Base-by-base conservation (phyloP, 1,284 basidiomycete genomes). In the Apiotrichum gamsii region DNA sequence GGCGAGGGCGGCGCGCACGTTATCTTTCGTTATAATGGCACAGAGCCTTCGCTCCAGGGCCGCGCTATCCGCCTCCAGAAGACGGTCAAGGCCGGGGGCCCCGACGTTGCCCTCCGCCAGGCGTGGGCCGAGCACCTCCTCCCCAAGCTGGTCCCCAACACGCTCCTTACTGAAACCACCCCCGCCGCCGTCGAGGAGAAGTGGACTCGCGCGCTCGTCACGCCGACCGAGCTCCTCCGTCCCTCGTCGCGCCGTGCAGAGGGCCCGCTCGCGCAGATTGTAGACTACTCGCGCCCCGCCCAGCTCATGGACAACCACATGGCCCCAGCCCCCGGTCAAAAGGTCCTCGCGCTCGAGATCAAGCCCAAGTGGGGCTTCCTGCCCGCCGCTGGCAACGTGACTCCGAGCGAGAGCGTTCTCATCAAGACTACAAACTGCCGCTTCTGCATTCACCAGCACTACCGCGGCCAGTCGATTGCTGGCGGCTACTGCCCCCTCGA, bases 321-420 rank as follows among this genome's bases (percentile, higher is more conserved):
- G 13, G 80, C 82, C 11, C 75, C 15, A 39, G 40, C 42, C 19
- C 40, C 34, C 15, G 51, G 48, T 16, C 43, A 57, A 21, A 55
- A 43, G 35, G 54, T 64, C 28, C 71, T 87, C 40, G 80, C 84
- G 5, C 77, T 91, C 10, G 90, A 94, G 72, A 88, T 94, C 71
- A 94, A 95, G 90, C 90, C 90, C 36, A 95, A 95, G 75, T 95
- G 90, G 90, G 89, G 82, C 3, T 94, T 95, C 70, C 70, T 94
- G 24, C 89, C 90, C 6, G 75, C 75, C 21, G 44, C 57, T 54
- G 77, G 15, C 56, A 64, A 10, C 76, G 83, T 72, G 74, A 87
- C 39, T 82, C 67, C 87, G 0, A 60, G 74, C 3, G 72, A 74
- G 41, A 84, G 82, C 1, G 74, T 71, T 15, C 51, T 62, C 0